A percentile compares a stretch with the other conserved stretches of the same genome.
These are phyloP conservation scores for Prasinococcaceae sp. DNA, from an alignment of 139 green algal genomes.

Conservation along the genomic window DNA sequence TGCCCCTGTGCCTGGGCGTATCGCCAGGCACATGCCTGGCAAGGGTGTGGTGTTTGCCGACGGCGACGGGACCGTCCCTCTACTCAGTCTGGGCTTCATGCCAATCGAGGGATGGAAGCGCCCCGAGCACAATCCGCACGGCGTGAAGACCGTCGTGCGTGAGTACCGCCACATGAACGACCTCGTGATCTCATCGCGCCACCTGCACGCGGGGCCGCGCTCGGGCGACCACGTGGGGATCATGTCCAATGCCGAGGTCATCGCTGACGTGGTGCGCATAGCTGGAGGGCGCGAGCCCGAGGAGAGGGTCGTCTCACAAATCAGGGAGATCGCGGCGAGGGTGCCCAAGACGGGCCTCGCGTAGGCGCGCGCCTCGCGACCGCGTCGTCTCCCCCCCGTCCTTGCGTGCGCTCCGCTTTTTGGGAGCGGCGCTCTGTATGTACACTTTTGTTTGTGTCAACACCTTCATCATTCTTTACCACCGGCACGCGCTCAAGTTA, in stretches of 20 bases:
- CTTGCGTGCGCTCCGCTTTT: no score
- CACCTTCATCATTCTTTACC: no score
- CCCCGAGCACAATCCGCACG: constrained; percentile 40
- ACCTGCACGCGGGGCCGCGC: constrained; percentile 34
- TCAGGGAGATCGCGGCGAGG: constrained; percentile 24
- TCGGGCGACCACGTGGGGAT: constrained; percentile 46
- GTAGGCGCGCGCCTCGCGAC: no score
- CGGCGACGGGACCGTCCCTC: constrained; percentile 51
- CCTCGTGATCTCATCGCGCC: neutral
- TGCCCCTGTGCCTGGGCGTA: no score
- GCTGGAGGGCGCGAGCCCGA: constrained; percentile 33
- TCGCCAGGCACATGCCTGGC: constrained; percentile 26
- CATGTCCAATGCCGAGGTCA: constrained; percentile 41
- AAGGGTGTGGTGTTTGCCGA: constrained; percentile 37
- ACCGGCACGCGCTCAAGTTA: no score
- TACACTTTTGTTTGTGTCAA: no score
- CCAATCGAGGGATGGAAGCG: neutral
- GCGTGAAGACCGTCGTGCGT: constrained; percentile 29
- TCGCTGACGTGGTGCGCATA: constrained; percentile 42
- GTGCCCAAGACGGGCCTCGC: no score
- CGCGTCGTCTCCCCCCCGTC: no score
- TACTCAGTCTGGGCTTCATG: constrained; percentile 28
- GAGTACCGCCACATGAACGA: constrained; percentile 40
- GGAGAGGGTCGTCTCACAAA: constrained; percentile 34
- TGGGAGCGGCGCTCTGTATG: no score